Evolutionary conservation across 345 rosid genomes (phyloP).

Genomic region (Populus nigra): DNA sequence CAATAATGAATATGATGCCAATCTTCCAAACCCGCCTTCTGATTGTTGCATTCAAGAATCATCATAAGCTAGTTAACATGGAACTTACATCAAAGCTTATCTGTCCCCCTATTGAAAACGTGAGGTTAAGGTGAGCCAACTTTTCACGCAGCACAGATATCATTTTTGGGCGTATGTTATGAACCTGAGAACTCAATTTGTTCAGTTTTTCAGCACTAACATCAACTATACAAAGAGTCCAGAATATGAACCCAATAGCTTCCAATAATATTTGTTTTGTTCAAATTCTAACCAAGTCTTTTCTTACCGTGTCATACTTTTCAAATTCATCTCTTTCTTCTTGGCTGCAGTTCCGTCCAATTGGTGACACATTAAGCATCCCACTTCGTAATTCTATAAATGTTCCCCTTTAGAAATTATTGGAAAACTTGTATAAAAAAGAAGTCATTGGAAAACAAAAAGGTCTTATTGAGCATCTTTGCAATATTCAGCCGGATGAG

Average conservation of each 20-base stretch:
- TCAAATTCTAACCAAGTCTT: constrained; percentile 6
- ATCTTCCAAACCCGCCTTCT: background rate
- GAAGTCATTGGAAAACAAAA: constrained; percentile 11
- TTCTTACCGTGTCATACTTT: constrained; percentile 79
- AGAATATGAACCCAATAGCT: background rate
- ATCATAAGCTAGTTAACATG: constrained; percentile 2
- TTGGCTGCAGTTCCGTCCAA: constrained; percentile 98
- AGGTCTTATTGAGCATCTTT: background rate
- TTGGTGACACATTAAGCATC: constrained; percentile 95
- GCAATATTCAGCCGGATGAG: background rate
- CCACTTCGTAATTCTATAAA: constrained; percentile 96
- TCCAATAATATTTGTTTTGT: background rate
- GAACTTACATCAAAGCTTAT: constrained; percentile 91
- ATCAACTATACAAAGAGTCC: constrained; percentile 9
- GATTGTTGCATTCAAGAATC: background rate
- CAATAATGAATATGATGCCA: background rate
- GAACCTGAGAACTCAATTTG: constrained; percentile 57
- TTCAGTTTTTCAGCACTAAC: constrained; percentile 8
- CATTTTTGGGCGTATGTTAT: constrained; percentile 80
- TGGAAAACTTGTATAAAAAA: background rate
- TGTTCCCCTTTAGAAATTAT: constrained; percentile 63
- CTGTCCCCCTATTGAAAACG: constrained; percentile 98
- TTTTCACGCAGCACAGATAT: constrained; percentile 75
- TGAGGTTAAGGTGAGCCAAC: constrained; percentile 84
- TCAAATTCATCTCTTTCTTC: constrained; percentile 98